Conservation (phyloP, 2,329 filamentous ascomycete species). For the Sclerotinia trifoliorum region DNA sequence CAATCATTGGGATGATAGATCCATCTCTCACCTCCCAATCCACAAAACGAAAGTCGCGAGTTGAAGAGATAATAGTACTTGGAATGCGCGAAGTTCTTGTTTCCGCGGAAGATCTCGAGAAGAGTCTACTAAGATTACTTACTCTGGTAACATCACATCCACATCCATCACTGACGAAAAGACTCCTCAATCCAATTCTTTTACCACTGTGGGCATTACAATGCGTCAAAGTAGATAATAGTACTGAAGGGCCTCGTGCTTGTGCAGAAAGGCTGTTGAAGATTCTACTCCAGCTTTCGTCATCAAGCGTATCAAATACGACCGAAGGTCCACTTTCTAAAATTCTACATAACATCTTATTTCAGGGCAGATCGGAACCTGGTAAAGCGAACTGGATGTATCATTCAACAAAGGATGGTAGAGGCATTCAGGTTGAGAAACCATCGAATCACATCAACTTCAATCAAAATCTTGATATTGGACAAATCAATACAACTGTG, state of each 20-base stretch:
- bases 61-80: slow-evolving; percentile 29
- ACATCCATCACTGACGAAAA: slow-evolving; percentile 62
- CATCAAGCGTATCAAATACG: slow-evolving; percentile 41
- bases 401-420: slow-evolving; percentile 45
- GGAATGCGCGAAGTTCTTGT: slow-evolving; percentile 40
- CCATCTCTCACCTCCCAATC: slow-evolving; percentile 35
- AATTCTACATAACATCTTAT: slow-evolving; percentile 56
- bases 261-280: slow-evolving; percentile 47
- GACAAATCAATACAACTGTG: slow-evolving; percentile 45
- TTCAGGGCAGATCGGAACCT: slow-evolving; percentile 47
- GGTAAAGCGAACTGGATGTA: slow-evolving; percentile 53
- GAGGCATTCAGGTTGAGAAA: slow-evolving; percentile 50
- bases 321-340: slow-evolving; percentile 45
- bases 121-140: slow-evolving; percentile 54
- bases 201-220: slow-evolving; percentile 58
- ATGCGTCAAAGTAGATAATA: slow-evolving; percentile 45
- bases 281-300: slow-evolving; percentile 57
- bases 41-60: neutral
- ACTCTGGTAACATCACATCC: slow-evolving; percentile 62
- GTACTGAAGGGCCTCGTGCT: neutral
- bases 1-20: slow-evolving; percentile 54
- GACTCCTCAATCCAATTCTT: slow-evolving; percentile 58
- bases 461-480: slow-evolving; percentile 24
- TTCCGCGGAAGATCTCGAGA: slow-evolving; percentile 47
- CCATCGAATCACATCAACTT: slow-evolving; percentile 18